Conservation (phyloP, 805 yeast species). For the Ogataea nonfermentans region DNA sequence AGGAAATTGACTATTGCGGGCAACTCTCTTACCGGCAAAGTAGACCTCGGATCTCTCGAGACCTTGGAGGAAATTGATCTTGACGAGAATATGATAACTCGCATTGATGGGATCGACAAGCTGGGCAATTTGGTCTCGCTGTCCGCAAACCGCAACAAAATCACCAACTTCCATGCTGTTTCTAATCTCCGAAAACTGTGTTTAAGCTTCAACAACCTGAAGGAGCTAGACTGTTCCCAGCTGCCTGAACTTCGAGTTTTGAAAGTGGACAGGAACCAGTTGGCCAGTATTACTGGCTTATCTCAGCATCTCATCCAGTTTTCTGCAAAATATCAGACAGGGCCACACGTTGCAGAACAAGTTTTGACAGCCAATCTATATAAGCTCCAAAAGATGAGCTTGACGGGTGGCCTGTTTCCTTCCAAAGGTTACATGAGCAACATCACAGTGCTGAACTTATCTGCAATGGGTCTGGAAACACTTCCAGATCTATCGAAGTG, state of each 20-base stretch:
- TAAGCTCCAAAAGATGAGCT: constrained; percentile 36
- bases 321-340: constrained; percentile 34
- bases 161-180: constrained; percentile 27
- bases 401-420: constrained; percentile 30
- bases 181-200: constrained; percentile 37
- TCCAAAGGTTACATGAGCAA: constrained; percentile 27
- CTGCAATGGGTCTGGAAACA: constrained; percentile 43
- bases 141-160: constrained; percentile 42
- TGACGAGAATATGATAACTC: constrained; percentile 40
- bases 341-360: constrained; percentile 21
- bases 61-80: constrained; percentile 44
- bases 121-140: constrained; percentile 38
- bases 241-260: constrained; percentile 43
- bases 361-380: constrained; percentile 17
- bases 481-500: constrained; percentile 40
- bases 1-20: constrained; percentile 40
- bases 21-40: constrained; percentile 39
- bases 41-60: constrained; percentile 39
- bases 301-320: constrained; percentile 41
- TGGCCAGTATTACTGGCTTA: constrained; percentile 30
- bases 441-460: constrained; percentile 40
- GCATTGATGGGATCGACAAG: constrained; percentile 36
- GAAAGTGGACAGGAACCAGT: constrained; percentile 42
- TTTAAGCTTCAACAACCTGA: constrained; percentile 39
- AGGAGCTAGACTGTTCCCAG: constrained; percentile 31